These are phyloP conservation scores for Irpex lacteus DNA, from an alignment of 1,284 basidiomycete genomes.

Conservation along the genomic window DNA sequence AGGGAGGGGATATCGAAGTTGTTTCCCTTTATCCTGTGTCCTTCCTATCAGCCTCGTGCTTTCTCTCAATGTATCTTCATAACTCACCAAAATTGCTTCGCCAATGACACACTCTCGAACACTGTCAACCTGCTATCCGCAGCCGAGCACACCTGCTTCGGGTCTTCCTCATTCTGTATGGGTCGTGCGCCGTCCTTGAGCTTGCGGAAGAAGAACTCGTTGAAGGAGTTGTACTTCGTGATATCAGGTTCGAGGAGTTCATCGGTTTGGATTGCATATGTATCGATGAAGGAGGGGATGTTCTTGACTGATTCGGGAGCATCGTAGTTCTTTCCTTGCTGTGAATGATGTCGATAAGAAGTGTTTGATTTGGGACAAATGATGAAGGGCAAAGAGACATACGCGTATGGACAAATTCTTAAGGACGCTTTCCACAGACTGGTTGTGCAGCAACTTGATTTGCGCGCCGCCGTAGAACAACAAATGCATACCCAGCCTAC, in stretches of 20 bases:
- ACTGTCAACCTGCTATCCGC: slow-evolving; percentile 79
- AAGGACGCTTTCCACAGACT: slow-evolving; percentile 57
- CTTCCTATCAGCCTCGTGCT: no score
- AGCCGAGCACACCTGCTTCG: slow-evolving; percentile 55
- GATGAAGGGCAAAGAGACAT: no score
- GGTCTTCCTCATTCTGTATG: slow-evolving; percentile 56
- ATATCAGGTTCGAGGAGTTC: slow-evolving; percentile 70
- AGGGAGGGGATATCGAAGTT: slow-evolving; percentile 68
- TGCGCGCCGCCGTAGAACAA: slow-evolving; percentile 63
- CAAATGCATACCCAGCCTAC: slow-evolving; percentile 79
- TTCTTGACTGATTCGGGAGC: slow-evolving; percentile 51
- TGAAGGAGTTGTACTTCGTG: slow-evolving; percentile 67
- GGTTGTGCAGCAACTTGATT: slow-evolving; percentile 52
- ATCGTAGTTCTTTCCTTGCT: slow-evolving; percentile 59
- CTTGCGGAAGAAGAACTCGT: slow-evolving; percentile 79
- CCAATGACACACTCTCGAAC: slow-evolving; percentile 56
- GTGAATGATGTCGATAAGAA: no score
- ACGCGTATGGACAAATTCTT: slow-evolving; percentile 65
- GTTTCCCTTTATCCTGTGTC: slow-evolving; percentile 79
- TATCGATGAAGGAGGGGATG: slow-evolving; percentile 72
- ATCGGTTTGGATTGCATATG: slow-evolving; percentile 61
- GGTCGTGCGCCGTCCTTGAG: slow-evolving; percentile 67
- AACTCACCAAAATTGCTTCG: slow-evolving; percentile 71
- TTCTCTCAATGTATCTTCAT: no score
- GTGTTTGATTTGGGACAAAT: no score